phyloP scores from a whole-genome alignment of 2,329 filamentous ascomycete species.

The Paracamarosporium sp. region DNA sequence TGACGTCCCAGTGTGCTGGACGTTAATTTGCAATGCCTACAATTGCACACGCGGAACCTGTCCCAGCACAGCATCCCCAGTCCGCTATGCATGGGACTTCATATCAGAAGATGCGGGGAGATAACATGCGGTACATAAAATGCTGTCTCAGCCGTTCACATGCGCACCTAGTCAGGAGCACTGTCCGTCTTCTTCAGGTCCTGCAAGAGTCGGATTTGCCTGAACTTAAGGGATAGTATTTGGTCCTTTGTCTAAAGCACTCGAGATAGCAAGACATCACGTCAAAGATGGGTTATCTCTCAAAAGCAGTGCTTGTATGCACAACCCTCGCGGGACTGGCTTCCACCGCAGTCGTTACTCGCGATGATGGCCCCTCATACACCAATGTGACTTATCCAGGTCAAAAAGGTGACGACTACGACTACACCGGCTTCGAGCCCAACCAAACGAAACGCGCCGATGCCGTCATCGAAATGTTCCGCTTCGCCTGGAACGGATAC shows the following conservation, averaged over 20 bases:
- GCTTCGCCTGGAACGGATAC: constrained; percentile 44
- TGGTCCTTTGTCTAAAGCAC: neutral
- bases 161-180: neutral
- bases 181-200: neutral
- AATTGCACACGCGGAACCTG: neutral
- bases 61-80: constrained; percentile 1
- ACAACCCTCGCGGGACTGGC: neutral
- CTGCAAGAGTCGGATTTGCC: neutral
- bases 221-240: neutral
- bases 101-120: constrained; percentile 7
- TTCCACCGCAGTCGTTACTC: neutral
- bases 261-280: neutral
- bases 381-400: constrained; percentile 20
- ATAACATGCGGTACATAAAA: constrained; percentile 9
- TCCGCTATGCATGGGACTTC: neutral
- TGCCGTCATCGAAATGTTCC: constrained; percentile 34
- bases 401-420: constrained; percentile 24
- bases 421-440: constrained; percentile 22
- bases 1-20: constrained; percentile 1
- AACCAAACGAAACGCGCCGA: constrained; percentile 23
- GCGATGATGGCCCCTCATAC: constrained; percentile 6
- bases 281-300: neutral
- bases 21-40: constrained; percentile 4
- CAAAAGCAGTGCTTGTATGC: neutral
- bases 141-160: neutral